Base-by-base conservation (phyloP, 2,329 filamentous ascomycete genomes). In the Fusarium nisikadoi region DNA sequence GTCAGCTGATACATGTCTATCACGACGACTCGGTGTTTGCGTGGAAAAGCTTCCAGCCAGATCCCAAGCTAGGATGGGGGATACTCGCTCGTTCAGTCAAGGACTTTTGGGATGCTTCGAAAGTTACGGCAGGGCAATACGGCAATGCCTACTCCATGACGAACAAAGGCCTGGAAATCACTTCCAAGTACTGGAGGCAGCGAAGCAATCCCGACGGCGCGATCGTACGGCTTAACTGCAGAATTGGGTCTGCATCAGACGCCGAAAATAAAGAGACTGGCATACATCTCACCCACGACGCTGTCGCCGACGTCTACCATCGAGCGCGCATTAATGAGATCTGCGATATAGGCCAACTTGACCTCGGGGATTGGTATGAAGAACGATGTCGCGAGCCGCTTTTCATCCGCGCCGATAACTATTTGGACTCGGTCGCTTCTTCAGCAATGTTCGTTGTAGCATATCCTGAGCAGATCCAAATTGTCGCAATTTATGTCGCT, bases 351-450 rank as follows among this genome's bases (percentile, higher is more conserved):
- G 2, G 17, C 17, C 23, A 19, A 13, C 42, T 19, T 13, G 9
- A 42, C 1, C 39, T 11, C 17, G 2, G 1, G 4, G 23, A 19
- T 45, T 45, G 42, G 42, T 25, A 45, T 17, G 42, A 19, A 13
- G 23, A 45, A 12, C 4, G 4, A 17, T 1, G 23, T 27, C 42
- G 23, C 11, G 16, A 27, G 23, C 10, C 42, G 5, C 23, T 45
- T 8, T 27, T 45, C 0, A 27, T 45, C 0, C 42, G 42, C 0
- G 42, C 42, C 4, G 23, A 45, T 19, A 45, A 45, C 23, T 9
- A 27, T 45, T 45, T 19, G 7, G 42, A 45, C 2, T 9, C 42
- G 5, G 10, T 10, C 8, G 1, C 42, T 0, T 3, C 7, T 2
- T 27, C 42, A 8, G 23, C 42, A 1, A 27, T 13, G 7, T 45